Percentiles rank a stretch among this genome's conserved stretches.
Evolutionary conservation across 78 protist genomes (phyloP).

Genomic region (Pigoraptor vietnamica): DNA sequence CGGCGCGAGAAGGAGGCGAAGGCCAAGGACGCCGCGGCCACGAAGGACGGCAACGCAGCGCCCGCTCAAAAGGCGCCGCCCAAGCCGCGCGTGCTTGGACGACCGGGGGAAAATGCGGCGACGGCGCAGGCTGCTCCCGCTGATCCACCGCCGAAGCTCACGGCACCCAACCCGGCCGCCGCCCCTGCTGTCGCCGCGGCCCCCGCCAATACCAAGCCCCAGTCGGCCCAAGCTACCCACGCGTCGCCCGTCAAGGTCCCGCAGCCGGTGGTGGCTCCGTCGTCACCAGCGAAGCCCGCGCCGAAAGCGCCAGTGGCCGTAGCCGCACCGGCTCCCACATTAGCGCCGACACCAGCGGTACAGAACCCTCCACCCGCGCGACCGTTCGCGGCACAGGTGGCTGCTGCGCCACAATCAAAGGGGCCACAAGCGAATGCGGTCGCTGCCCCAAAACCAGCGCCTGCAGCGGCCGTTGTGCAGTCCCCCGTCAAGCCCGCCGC

Average conservation of each 20-base stretch:
- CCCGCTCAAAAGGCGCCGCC: neutral
- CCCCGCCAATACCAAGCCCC: no score
- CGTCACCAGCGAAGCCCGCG: no score
- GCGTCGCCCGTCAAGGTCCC: neutral
- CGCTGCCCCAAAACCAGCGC: neutral
- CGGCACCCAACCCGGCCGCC: no score
- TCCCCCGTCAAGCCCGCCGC: neutral
- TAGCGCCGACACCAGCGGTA: neutral
- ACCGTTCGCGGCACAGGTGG: no score
- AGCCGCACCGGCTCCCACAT: neutral
- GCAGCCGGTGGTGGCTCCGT: neutral
- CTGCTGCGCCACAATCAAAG: neutral
- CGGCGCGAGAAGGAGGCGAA: neutral
- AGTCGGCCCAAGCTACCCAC: neutral
- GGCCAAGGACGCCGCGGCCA: neutral
- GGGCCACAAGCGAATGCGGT: neutral
- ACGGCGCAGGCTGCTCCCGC: neutral
- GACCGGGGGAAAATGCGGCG: neutral
- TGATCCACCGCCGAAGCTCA: no score
- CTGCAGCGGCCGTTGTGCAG: neutral
- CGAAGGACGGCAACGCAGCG: neutral
- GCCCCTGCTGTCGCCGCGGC: no score
- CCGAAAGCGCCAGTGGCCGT: neutral
- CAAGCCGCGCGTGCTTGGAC: neutral
- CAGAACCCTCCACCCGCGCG: neutral